Evolutionary conservation across 2,329 filamentous ascomycete genomes (phyloP), one percentile per base, ranked within the genome.

Genomic region (Lasiodiplodia sp.): DNA sequence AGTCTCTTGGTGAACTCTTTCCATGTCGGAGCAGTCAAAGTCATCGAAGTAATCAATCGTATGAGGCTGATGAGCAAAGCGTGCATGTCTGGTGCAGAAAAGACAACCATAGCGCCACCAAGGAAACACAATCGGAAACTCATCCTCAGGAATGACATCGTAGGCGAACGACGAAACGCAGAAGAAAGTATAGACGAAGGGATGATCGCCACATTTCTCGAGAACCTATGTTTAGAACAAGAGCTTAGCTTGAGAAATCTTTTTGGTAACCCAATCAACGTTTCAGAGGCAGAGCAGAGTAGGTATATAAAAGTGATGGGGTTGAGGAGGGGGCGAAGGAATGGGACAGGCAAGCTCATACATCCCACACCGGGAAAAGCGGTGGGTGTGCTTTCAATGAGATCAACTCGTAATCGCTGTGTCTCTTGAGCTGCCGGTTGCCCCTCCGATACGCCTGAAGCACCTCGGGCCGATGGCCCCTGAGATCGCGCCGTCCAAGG

Each of bases 381-480:
- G 78, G 78, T 16, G 78, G 77, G 63, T 75, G 75, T 37, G 77
- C 78, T 16, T 77, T 77, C 47, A 80, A 75, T 73, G 86, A 89
- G 38, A 97, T 82, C 63, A 93, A 80, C 79, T 98, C 95, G 78
- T 96, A 97, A 71, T 92, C 89, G 69, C 86, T 85, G 75, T 92
- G 92, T 71, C 86, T 91, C 70, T 84, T 83, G 51, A 97, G 81
- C 73, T 94, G 92, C 65, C 84, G 84, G 21, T 84, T 82, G 0
- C 88, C 90, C 64, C 93, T 85, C 23, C 94, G 89, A 81, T 97
- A 97, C 3, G 88, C 73, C 56, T 78, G 71, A 64, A 81, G 44
- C 16, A 81, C 85, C 75, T 89, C 89, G 16, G 97, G 81, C 18
- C 91, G 80, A 78, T 62, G 79, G 75, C 75, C 87, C 80, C 47